These are phyloP conservation scores for Fusarium sororula DNA, from an alignment of 2,329 filamentous ascomycete species.

Conservation along the genomic window DNA sequence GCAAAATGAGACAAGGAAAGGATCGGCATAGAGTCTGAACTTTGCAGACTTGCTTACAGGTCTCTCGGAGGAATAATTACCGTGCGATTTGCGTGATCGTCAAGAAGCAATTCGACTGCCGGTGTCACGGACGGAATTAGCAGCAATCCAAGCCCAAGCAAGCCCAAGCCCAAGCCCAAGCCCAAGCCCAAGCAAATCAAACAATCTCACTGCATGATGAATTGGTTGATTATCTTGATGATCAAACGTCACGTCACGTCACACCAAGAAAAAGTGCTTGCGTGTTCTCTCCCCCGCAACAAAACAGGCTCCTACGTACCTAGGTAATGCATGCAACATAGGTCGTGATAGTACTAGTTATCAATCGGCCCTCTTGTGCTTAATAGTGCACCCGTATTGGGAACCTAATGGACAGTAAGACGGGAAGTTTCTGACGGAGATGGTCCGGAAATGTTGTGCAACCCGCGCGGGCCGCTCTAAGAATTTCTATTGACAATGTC, in stretches of 20 bases:
- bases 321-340: neutral
- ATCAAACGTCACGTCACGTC: slow-evolving; percentile 13
- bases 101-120: slow-evolving; percentile 14
- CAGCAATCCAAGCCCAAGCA: neutral
- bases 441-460: slow-evolving; percentile 21
- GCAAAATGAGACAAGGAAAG: neutral
- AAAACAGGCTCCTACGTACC: neutral
- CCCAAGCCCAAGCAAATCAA: neutral
- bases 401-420: slow-evolving; percentile 28
- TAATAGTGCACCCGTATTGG: slow-evolving; percentile 7
- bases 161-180: neutral
- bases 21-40: slow-evolving; percentile 17
- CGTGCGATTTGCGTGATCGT: slow-evolving; percentile 23
- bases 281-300: slow-evolving; percentile 5
- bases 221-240: slow-evolving; percentile 32
- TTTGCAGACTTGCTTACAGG: slow-evolving; percentile 2
- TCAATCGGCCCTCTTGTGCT: slow-evolving; percentile 28
- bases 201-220: neutral
- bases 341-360: slow-evolving; percentile 7
- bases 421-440: slow-evolving; percentile 29
- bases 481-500: neutral
- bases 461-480: neutral
- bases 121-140: slow-evolving; percentile 3
- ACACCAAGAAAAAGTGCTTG: neutral
- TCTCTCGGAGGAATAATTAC: slow-evolving; percentile 19